phyloP scores from a whole-genome alignment of 1,284 basidiomycete genomes.

The Ceratorhiza oryzae-sativae region DNA sequence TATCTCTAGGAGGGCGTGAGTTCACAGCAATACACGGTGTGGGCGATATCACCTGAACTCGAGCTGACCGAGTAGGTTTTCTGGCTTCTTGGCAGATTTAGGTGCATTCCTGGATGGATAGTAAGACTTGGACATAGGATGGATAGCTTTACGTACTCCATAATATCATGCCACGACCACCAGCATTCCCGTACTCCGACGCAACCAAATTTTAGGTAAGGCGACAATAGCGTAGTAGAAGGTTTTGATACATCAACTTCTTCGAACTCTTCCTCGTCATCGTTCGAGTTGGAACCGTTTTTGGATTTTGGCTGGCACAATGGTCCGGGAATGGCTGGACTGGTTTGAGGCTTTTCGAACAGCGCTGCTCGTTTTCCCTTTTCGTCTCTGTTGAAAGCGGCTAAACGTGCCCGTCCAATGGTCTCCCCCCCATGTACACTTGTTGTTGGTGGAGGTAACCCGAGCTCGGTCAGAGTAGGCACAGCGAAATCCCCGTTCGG shows the following conservation, averaged over 20 bases:
- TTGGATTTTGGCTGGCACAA: constrained; percentile 29
- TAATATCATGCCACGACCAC: constrained; percentile 52
- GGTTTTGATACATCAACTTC: constrained; percentile 28
- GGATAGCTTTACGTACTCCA: constrained; percentile 47
- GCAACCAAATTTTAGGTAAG: constrained; percentile 60
- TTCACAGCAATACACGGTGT: background rate
- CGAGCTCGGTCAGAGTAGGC: constrained; percentile 56
- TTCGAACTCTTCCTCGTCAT: background rate
- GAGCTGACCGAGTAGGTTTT: constrained; percentile 49
- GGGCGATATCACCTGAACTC: constrained; percentile 47
- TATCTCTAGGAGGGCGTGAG: constrained; percentile 48
- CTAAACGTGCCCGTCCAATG: constrained; percentile 53
- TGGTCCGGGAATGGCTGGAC: constrained; percentile 55
- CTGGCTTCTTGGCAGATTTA: constrained; percentile 49
- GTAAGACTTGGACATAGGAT: background rate
- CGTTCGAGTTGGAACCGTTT: background rate
- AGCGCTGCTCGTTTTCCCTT: constrained; percentile 50
- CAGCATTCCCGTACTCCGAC: constrained; percentile 55
- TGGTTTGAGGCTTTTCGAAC: constrained; percentile 60
- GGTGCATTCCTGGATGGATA: constrained; percentile 23
- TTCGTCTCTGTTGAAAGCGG: constrained; percentile 52
- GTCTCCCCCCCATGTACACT: constrained; percentile 59
- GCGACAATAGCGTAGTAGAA: constrained; percentile 54
- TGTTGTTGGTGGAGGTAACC: constrained; percentile 54
- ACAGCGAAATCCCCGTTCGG: constrained; percentile 55